These are phyloP conservation scores for Arthrinium puccinioides DNA, from an alignment of 2,329 filamentous ascomycete genomes.

Conservation along the genomic window DNA sequence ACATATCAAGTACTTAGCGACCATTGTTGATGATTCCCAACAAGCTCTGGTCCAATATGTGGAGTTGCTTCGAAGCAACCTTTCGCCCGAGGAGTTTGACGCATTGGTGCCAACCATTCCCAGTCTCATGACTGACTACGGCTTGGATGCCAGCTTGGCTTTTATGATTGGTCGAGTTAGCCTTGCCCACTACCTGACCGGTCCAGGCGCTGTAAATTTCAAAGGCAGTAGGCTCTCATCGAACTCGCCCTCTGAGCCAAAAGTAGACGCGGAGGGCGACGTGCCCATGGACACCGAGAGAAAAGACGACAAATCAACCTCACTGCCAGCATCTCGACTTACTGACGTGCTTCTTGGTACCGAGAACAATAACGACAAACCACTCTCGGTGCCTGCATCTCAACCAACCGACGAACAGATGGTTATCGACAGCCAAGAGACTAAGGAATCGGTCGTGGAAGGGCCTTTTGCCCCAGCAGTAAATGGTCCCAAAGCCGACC, in stretches of 20 bases:
- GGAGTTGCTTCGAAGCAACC: slow-evolving; percentile 76
- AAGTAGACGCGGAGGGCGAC: slow-evolving; percentile 50
- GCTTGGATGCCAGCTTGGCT: slow-evolving; percentile 71
- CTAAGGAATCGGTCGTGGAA: slow-evolving; percentile 12
- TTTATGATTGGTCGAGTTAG: slow-evolving; percentile 77
- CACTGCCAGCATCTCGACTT: slow-evolving; percentile 8
- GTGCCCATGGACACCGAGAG: slow-evolving; percentile 40
- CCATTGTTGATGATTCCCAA: slow-evolving; percentile 85
- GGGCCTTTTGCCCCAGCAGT: slow-evolving; percentile 16
- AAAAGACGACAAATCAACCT: slow-evolving; percentile 14
- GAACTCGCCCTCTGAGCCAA: slow-evolving; percentile 12
- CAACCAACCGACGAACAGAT: slow-evolving; percentile 21
- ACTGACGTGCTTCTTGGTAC: too few species aligned
- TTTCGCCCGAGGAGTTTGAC: slow-evolving; percentile 72
- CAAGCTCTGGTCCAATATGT: slow-evolving; percentile 81
- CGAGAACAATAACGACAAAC: slow-evolving; percentile 17
- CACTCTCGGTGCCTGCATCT: slow-evolving; percentile 7
- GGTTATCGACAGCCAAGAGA: slow-evolving; percentile 20
- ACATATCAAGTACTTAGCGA: slow-evolving; percentile 82
- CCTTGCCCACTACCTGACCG: slow-evolving; percentile 57
- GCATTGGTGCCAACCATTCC: slow-evolving; percentile 67
- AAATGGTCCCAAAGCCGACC: slow-evolving; percentile 32
- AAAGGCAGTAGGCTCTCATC: slow-evolving; percentile 18
- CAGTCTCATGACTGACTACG: slow-evolving; percentile 68
- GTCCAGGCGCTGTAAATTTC: slow-evolving; percentile 25